Percentiles rank a stretch among this genome's conserved stretches.
Evolutionary conservation across 129 eudicot genomes (phyloP).

Genomic region (Centrapalus pauciflorus): DNA sequence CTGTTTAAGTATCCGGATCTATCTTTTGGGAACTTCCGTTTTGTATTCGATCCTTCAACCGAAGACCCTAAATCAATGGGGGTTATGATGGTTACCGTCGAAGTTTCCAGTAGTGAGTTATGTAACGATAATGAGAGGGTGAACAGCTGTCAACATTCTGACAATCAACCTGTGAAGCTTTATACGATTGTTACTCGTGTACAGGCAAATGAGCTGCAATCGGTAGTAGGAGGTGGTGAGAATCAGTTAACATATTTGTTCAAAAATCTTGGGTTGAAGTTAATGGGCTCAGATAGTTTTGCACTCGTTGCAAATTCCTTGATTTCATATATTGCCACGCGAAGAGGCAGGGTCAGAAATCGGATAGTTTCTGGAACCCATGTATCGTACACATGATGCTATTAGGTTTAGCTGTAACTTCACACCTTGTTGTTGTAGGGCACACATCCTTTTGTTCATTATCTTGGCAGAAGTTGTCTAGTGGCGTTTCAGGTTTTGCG

Average conservation of each 20-base stretch:
- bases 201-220: slow-evolving; percentile 68
- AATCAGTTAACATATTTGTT: slow-evolving; percentile 40
- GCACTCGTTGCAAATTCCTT: slow-evolving; percentile 42
- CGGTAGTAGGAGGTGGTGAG: slow-evolving; percentile 38
- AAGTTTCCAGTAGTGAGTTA: slow-evolving; percentile 23
- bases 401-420: background rate
- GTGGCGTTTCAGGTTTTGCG: background rate
- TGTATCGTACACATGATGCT: slow-evolving; percentile 24
- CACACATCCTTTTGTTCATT: background rate
- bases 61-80: slow-evolving; percentile 58
- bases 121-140: slow-evolving; percentile 18
- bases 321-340: slow-evolving; percentile 37
- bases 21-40: slow-evolving; percentile 44
- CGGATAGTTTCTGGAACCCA: slow-evolving; percentile 34
- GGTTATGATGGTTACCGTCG: slow-evolving; percentile 54
- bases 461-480: too few species aligned
- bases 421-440: slow-evolving; percentile 21
- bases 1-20: slow-evolving; percentile 76
- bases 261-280: slow-evolving; percentile 59
- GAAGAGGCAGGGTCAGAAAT: slow-evolving; percentile 61
- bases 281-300: slow-evolving; percentile 62
- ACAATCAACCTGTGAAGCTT: slow-evolving; percentile 46
- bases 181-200: slow-evolving; percentile 60
- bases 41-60: slow-evolving; percentile 59
- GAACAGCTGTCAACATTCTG: slow-evolving; percentile 13